Conservation (phyloP, 202 grass and related monocot genomes). For the Digitaria exilis region DNA sequence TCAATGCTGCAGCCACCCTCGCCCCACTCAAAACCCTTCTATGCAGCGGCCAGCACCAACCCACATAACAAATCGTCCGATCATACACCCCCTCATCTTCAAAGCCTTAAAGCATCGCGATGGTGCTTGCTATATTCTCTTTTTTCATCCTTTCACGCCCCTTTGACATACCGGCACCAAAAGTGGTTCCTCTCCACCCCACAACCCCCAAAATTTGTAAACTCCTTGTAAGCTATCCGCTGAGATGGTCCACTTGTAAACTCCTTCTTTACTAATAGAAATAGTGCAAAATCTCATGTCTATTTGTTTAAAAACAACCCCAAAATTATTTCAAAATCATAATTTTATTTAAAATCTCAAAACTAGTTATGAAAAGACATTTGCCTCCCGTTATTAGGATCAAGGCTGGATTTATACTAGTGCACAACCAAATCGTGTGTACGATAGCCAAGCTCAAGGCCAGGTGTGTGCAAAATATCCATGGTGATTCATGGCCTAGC, state of each 20-base stretch:
- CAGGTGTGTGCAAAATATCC: not conserved
- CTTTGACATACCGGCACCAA: not conserved
- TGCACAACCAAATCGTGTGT: not conserved
- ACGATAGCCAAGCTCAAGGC: not conserved
- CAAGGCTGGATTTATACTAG: not conserved
- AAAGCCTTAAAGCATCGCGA: not conserved
- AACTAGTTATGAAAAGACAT: not conserved
- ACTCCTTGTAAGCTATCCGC: too few relatives aligned
- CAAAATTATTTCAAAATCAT: not conserved
- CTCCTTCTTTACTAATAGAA: too few relatives aligned
- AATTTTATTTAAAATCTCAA: not conserved
- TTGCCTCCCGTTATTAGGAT: not conserved
- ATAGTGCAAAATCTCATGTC: too few relatives aligned
- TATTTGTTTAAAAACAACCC: too few relatives aligned
- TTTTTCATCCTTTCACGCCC: not conserved
- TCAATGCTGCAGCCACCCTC: not conserved
- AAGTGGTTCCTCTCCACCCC: not conserved
- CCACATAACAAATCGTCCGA: not conserved
- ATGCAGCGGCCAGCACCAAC: not conserved
- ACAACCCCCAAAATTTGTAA: not conserved
- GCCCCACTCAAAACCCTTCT: not conserved
- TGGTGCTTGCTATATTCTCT: not conserved
- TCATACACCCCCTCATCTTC: not conserved
- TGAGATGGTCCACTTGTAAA: too few relatives aligned
- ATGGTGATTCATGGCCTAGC: not conserved